phyloP scores from a whole-genome alignment of 2,329 filamentous ascomycete genomes.

The Nothomitra cinnamomea region DNA sequence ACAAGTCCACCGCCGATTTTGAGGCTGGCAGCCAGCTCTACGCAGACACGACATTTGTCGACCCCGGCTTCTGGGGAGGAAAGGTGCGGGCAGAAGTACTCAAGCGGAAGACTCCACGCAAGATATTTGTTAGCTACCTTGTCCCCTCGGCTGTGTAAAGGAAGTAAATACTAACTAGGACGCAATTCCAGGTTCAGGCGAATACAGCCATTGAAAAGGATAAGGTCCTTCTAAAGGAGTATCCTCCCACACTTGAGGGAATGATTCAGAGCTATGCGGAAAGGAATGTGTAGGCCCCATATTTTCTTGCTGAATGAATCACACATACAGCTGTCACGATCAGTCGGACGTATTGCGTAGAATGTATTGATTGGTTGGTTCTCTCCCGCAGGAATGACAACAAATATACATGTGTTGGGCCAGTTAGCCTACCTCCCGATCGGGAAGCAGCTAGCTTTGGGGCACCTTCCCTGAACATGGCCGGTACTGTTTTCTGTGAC shows the following conservation, averaged over 20 bases:
- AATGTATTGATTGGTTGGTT: too few species aligned
- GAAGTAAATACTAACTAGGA: conserved; percentile 11
- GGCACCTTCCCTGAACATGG: too few species aligned
- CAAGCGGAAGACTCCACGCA: conserved; percentile 62
- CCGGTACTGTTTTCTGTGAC: too few species aligned
- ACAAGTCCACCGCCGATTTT: conserved; percentile 78
- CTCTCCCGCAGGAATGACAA: too few species aligned
- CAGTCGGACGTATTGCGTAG: too few species aligned
- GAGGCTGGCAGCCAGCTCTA: conserved; percentile 65
- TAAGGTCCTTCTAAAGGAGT: conserved; percentile 65
- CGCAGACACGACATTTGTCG: conserved; percentile 66
- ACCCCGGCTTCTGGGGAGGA: conserved; percentile 65
- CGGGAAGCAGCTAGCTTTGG: too few species aligned
- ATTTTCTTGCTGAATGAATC: too few species aligned
- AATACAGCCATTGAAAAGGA: conserved; percentile 30
- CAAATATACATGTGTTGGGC: too few species aligned
- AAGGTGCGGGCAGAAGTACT: conserved; percentile 63
- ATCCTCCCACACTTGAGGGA: conserved; percentile 63
- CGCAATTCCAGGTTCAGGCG: background rate
- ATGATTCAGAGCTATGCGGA: conserved; percentile 74
- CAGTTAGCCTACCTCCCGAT: too few species aligned
- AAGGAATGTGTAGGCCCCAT: conserved; percentile 25
- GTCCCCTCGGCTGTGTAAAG: conserved; percentile 37
- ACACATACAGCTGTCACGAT: too few species aligned
- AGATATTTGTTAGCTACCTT: conserved; percentile 79